These are phyloP conservation scores for Comarum palustre DNA, from an alignment of 306 rosid genomes.

Conservation along the genomic window DNA sequence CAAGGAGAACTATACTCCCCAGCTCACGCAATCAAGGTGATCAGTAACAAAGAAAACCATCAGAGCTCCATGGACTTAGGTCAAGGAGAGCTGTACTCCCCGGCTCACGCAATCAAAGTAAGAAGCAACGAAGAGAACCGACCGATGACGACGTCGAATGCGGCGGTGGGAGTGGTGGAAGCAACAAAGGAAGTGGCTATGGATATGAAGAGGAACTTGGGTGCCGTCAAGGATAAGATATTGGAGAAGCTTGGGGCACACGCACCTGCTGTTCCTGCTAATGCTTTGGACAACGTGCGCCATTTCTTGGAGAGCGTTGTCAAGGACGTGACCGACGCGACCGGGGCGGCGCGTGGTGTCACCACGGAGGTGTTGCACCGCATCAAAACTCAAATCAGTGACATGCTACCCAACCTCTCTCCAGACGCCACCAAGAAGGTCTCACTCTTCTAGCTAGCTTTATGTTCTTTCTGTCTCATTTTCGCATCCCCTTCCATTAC, in stretches of 20 bases:
- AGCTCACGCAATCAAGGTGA: background rate
- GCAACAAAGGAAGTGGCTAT: conserved; percentile 1
- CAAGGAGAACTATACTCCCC: conserved; percentile 1
- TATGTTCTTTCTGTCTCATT: no score
- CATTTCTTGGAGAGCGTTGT: background rate
- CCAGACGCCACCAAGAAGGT: background rate
- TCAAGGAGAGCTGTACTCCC: conserved; percentile 17
- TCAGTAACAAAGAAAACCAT: background rate
- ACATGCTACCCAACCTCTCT: background rate
- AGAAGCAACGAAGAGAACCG: background rate
- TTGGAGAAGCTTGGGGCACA: conserved; percentile 21
- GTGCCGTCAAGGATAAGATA: conserved; percentile 27
- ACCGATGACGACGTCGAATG: background rate
- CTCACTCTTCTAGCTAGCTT: background rate
- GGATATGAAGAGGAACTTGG: conserved; percentile 13
- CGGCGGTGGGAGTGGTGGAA: conserved; percentile 2
- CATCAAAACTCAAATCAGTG: background rate
- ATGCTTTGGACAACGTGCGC: background rate
- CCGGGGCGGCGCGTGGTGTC: background rate
- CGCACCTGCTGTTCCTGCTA: background rate
- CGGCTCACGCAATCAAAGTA: conserved; percentile 6
- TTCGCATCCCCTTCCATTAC: no score
- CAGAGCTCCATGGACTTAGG: background rate
- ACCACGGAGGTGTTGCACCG: background rate
- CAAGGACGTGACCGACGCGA: background rate